Conservation (phyloP, 2,329 filamentous ascomycete genomes). For the Alternaria conjuncta region DNA sequence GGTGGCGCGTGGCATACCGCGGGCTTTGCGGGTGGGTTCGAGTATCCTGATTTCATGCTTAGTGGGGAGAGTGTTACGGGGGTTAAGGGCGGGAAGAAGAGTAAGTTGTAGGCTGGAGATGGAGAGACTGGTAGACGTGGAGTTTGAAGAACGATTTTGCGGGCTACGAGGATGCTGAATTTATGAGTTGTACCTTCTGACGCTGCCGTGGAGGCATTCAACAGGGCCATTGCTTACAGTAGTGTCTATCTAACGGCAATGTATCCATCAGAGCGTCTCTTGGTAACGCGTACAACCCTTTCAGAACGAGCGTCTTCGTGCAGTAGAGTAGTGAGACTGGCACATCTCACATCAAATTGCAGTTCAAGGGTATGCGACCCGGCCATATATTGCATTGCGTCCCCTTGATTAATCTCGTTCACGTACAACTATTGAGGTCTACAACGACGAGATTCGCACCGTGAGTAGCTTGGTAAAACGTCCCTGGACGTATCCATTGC, state of each 20-base stretch:
- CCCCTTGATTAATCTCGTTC: background rate
- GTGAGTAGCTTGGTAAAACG: background rate
- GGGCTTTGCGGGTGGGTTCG: slow-evolving; percentile 48
- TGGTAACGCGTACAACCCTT: background rate
- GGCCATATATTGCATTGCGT: background rate
- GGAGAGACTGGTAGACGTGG: background rate
- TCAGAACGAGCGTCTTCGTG: background rate
- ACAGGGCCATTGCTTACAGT: background rate
- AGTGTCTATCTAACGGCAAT: background rate
- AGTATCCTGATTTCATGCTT: slow-evolving; percentile 67
- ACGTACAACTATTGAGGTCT: background rate
- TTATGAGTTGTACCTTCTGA: background rate
- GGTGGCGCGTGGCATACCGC: slow-evolving; percentile 59
- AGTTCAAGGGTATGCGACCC: background rate
- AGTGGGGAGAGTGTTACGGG: slow-evolving; percentile 59
- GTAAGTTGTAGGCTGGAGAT: slow-evolving; percentile 55
- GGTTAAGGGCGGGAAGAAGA: slow-evolving; percentile 64
- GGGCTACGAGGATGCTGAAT: background rate
- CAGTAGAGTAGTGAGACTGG: background rate
- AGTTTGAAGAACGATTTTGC: background rate
- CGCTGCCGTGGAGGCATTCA: background rate
- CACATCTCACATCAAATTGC: background rate
- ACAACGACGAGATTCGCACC: background rate
- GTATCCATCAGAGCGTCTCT: background rate
- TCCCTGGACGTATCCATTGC: background rate